These are phyloP conservation scores for Astrothelium subdiscretum DNA, from an alignment of 495 filamentous ascomycete genomes.

Conservation along the genomic window DNA sequence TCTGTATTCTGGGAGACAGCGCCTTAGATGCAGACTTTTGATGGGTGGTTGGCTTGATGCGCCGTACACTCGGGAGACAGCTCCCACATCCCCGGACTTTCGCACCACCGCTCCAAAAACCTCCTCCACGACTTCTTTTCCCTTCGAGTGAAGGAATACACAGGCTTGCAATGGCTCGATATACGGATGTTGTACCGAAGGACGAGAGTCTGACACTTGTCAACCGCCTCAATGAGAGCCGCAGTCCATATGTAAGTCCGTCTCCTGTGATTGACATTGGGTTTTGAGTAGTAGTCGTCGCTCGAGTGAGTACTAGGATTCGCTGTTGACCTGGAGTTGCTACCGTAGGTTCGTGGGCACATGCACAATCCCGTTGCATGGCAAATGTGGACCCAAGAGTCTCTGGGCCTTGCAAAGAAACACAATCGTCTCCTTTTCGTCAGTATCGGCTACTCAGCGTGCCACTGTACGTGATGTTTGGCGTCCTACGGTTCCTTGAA, in stretches of 20 bases:
- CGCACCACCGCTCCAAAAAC: background rate
- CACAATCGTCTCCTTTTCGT: constrained; percentile 83
- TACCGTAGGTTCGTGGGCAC: constrained; percentile 57
- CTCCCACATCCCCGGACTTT: background rate
- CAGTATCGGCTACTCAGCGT: constrained; percentile 91
- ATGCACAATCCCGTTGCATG: constrained; percentile 81
- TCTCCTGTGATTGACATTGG: constrained; percentile 9
- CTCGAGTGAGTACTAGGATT: background rate
- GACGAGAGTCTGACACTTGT: constrained; percentile 31
- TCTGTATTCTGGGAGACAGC: no score
- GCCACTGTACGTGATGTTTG: constrained; percentile 58
- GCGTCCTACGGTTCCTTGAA: constrained; percentile 2
- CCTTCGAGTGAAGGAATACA: background rate
- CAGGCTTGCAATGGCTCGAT: background rate
- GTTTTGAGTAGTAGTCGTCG: no score
- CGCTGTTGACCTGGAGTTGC: background rate
- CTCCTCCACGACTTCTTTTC: background rate
- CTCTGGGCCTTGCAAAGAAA: constrained; percentile 62
- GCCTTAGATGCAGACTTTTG: background rate
- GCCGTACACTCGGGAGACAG: background rate
- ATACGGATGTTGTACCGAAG: background rate
- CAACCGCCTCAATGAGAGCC: constrained; percentile 64
- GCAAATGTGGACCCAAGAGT: constrained; percentile 76
- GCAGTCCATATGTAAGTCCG: constrained; percentile 61
- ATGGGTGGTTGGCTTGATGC: background rate